A percentile compares a stretch with the other conserved stretches of the same genome.
These are phyloP conservation scores for Venturia oleaginea DNA, from an alignment of 2,329 filamentous ascomycete genomes.

Conservation along the genomic window DNA sequence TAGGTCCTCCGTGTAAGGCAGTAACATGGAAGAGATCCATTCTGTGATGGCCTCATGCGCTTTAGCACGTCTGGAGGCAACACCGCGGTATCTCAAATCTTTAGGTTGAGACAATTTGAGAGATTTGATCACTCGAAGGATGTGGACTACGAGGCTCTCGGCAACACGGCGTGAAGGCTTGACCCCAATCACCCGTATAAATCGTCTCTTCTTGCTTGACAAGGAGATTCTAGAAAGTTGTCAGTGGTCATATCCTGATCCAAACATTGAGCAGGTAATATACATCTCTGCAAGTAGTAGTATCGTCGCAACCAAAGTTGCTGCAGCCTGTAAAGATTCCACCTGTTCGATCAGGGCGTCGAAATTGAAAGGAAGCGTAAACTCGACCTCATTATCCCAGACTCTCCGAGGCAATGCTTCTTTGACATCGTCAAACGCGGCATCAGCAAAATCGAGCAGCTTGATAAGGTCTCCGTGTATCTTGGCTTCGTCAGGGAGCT, in stretches of 20 bases:
- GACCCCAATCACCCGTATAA: background rate
- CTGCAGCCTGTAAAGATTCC: constrained; percentile 2
- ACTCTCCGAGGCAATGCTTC: constrained; percentile 2
- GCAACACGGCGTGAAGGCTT: constrained; percentile 6
- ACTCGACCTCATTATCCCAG: constrained; percentile 10
- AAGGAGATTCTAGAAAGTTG: background rate
- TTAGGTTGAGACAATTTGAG: constrained; percentile 8
- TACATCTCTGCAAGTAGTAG: background rate
- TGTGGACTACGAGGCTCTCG: constrained; percentile 1
- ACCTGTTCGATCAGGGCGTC: constrained; percentile 3
- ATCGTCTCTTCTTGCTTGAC: background rate
- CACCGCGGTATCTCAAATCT: background rate
- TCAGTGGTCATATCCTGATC: background rate
- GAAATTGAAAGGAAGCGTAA: background rate
- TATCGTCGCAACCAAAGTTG: constrained; percentile 4
- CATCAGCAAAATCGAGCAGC: constrained; percentile 7
- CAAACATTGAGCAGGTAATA: background rate
- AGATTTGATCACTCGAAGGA: background rate
- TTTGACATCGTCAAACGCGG: constrained; percentile 4
- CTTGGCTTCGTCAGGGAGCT: background rate
- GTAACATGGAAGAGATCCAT: background rate
- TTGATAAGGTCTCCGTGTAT: constrained; percentile 4
- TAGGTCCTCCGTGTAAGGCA: background rate
- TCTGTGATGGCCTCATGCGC: constrained; percentile 7
- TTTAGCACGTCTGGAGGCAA: constrained; percentile 9